These are phyloP conservation scores for Beta corolliflora DNA, from an alignment of 179 eudicot species.

Conservation along the genomic window DNA sequence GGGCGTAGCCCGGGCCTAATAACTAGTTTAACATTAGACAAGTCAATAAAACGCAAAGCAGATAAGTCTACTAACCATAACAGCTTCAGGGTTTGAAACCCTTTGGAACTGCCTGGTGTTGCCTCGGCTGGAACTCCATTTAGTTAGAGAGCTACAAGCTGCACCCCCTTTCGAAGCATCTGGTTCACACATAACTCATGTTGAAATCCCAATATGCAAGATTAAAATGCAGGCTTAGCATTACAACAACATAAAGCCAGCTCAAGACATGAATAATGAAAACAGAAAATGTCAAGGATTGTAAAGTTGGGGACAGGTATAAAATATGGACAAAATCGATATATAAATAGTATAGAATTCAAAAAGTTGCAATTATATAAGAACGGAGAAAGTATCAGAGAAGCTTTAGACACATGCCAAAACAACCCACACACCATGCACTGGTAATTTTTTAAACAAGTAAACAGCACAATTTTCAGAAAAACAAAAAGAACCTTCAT, in stretches of 20 bases:
- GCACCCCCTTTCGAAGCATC: conserved; percentile 44
- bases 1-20: too few species aligned
- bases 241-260: not conserved
- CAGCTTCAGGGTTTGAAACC: conserved; percentile 36
- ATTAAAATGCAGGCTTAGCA: not conserved
- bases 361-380: too few species aligned
- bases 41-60: conserved; percentile 14
- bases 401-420: too few species aligned
- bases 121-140: conserved; percentile 40
- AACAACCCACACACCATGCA: too few species aligned
- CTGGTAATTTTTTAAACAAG: too few species aligned
- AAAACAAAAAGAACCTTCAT: too few species aligned
- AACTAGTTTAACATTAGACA: not conserved
- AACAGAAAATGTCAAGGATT: not conserved
- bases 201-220: not conserved
- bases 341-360: too few species aligned
- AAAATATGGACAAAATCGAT: too few species aligned
- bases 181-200: conserved; percentile 30
- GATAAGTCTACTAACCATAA: conserved; percentile 40
- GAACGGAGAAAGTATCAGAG: too few species aligned
- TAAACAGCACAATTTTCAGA: too few species aligned
- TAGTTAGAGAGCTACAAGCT: conserved; percentile 27
- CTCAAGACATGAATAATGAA: not conserved
- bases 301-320: too few species aligned
- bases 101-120: conserved; percentile 32